These are phyloP conservation scores for Diaporthe ilicicola DNA, from an alignment of 2,329 filamentous ascomycete genomes.

Conservation along the genomic window DNA sequence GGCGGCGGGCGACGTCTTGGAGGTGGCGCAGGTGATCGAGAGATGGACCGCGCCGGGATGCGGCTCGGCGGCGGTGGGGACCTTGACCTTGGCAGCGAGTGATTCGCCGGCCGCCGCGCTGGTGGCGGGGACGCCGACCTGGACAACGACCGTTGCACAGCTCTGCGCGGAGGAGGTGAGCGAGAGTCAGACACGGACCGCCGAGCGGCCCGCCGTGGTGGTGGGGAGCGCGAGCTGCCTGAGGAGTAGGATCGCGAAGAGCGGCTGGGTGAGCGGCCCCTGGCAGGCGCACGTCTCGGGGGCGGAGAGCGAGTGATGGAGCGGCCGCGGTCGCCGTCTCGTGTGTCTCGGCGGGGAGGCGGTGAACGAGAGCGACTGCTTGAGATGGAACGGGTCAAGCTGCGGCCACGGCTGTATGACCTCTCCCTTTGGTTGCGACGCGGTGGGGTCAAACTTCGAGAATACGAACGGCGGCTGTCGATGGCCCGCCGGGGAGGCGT, in stretches of 20 bases:
- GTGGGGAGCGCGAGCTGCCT: slow-evolving; percentile 29
- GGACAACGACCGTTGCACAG: slow-evolving; percentile 13
- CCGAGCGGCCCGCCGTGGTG: slow-evolving; percentile 22
- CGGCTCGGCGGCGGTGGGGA: slow-evolving; percentile 25
- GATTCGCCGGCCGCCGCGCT: slow-evolving; percentile 9
- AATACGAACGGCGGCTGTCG: slow-evolving; percentile 48
- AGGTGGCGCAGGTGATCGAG: slow-evolving; percentile 27
- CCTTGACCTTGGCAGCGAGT: slow-evolving; percentile 9
- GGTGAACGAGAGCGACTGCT: slow-evolving; percentile 36
- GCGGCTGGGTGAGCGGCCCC: slow-evolving; percentile 29
- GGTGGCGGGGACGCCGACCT: slow-evolving; percentile 29
- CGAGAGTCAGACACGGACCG: slow-evolving; percentile 26
- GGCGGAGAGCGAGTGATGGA: slow-evolving; percentile 31
- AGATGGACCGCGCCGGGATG: slow-evolving; percentile 1
- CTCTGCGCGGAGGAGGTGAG: slow-evolving; percentile 30
- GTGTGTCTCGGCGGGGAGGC: slow-evolving; percentile 27
- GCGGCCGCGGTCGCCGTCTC: slow-evolving; percentile 28
- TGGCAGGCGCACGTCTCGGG: slow-evolving; percentile 11
- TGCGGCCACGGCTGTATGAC: slow-evolving; percentile 36
- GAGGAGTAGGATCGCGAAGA: slow-evolving; percentile 32
- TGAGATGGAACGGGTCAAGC: slow-evolving; percentile 50
- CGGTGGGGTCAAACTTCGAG: slow-evolving; percentile 42
- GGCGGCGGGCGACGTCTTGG: slow-evolving; percentile 20
- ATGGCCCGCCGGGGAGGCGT: slow-evolving; percentile 47
- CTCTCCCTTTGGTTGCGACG: slow-evolving; percentile 29